Base-by-base conservation (phyloP, 352 stramenopile genomes). In the Globisporangium camurandrum region DNA sequence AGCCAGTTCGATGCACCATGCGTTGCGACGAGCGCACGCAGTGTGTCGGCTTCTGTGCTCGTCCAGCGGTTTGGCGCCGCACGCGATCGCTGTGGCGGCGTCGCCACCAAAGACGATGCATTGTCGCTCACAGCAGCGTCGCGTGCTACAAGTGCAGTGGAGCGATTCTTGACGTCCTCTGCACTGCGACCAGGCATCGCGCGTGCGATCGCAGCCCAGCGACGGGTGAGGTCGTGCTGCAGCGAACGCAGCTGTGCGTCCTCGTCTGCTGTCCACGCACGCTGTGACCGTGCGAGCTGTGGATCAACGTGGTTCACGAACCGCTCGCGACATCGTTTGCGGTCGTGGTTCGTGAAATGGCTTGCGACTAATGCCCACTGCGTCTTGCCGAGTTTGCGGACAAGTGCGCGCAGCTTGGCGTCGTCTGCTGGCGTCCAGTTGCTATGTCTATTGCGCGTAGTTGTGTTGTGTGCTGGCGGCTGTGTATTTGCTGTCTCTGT, bases 251-350 rank as follows among this genome's bases (percentile, higher is more conserved):
- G 30, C 20, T 59, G 60, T 17, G 57, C 27, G 39, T 92, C 72
- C 33, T 92, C 80, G 3, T 62, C 39, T 4, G n/a, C 0, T 0
- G 41, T 73, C 80, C 80, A 92, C 10, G 30, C 23, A 37, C 20
- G 45, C 19, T 33, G 37, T 6, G 26, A 19, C 19, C 30, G 37
- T 8, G 26, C n/a, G 20, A 86, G 50, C 26, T 54, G 39, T 14
- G 75, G 63, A 34, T 71, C 65, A 37, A 88, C 45, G 52, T 88
- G 71, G 51, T 92, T 88, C 30, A 85, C 60, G 23, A 68, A 92
- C n/a, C 81, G 59, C 45, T 92, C 81, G 1, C 81, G 69, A 41
- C 75, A 88, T 6, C 76, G 61, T 56, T 89, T 92, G 19, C 81
- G 74, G 33, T 86, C 67, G 20, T 66, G 63, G 3, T 39, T 52